These are phyloP conservation scores for Fomitopsis serialis DNA, from an alignment of 768 basidiomycete species.

Conservation along the genomic window DNA sequence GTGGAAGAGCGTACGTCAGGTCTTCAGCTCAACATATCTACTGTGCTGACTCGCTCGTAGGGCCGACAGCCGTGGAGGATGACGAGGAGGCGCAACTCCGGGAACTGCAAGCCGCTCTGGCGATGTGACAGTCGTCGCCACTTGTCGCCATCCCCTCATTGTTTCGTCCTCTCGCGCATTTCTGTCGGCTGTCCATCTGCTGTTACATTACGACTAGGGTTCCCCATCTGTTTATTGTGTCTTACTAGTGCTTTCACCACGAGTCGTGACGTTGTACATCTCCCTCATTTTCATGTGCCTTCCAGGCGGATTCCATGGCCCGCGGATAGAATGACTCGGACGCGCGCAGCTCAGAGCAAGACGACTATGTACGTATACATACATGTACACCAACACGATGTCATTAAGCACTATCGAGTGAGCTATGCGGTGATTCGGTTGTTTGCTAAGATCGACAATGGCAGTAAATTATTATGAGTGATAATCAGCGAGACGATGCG, in stretches of 20 bases:
- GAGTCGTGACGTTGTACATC: constrained; percentile 13
- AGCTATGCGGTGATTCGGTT: not conserved
- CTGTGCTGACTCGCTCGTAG: constrained; percentile 12
- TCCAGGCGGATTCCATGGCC: not conserved
- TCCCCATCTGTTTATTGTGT: constrained; percentile 13
- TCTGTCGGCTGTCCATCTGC: constrained; percentile 12
- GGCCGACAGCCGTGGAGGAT: constrained; percentile 57
- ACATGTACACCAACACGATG: constrained; percentile 12
- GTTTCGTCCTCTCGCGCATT: not conserved
- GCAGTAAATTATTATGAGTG: not conserved
- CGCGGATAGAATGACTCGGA: not conserved
- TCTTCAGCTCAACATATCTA: constrained; percentile 1
- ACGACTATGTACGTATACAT: constrained; percentile 11
- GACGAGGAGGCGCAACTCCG: constrained; percentile 89
- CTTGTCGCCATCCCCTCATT: not conserved
- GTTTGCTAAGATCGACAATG: not conserved
- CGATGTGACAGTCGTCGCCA: constrained; percentile 47
- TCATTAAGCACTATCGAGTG: constrained; percentile 10
- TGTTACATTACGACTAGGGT: constrained; percentile 18
- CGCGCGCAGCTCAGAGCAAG: not conserved
- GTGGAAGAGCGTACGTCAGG: constrained; percentile 43
- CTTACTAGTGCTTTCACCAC: constrained; percentile 18
- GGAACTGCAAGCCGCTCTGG: constrained; percentile 82
- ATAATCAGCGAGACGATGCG: constrained; percentile 2
- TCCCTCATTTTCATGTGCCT: constrained; percentile 9